Conservation (phyloP, 495 filamentous ascomycete species). For the Hyaloscypha finlandica region DNA sequence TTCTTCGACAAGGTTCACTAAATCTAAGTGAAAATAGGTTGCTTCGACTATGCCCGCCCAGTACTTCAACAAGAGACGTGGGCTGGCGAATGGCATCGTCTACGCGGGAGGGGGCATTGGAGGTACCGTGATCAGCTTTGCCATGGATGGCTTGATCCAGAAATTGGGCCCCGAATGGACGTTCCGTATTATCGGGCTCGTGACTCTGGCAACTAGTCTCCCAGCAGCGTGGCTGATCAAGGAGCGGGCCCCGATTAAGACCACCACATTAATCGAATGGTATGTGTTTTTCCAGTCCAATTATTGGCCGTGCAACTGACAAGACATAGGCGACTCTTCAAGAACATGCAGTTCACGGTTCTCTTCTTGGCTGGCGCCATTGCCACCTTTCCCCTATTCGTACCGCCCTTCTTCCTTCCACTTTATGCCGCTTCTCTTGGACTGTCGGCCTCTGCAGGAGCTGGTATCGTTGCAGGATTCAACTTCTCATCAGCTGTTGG, state of each 20-base stretch:
- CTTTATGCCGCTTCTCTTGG: conserved; percentile 49
- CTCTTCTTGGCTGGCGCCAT: conserved; percentile 57
- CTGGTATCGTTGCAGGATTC: conserved; percentile 70
- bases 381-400: conserved; percentile 62
- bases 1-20: background rate
- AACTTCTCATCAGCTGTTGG: conserved; percentile 65
- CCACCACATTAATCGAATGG: conserved; percentile 52
- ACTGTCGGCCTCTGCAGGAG: conserved; percentile 65
- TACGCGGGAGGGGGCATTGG: conserved; percentile 74
- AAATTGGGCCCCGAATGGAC: conserved; percentile 63
- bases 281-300: conserved; percentile 21
- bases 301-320: background rate
- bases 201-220: conserved; percentile 39
- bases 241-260: conserved; percentile 49
- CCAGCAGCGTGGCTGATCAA: conserved; percentile 60
- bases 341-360: conserved; percentile 48
- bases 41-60: conserved; percentile 57
- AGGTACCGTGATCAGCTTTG: conserved; percentile 61
- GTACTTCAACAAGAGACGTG: conserved; percentile 76
- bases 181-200: conserved; percentile 66
- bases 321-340: conserved; percentile 46
- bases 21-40: conserved; percentile 34
- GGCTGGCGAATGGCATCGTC: conserved; percentile 74
- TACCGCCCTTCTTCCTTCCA: conserved; percentile 63
- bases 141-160: conserved; percentile 64